These are phyloP conservation scores for Rhizopogon sp. DNA, from an alignment of 768 basidiomycete genomes.

Conservation along the genomic window DNA sequence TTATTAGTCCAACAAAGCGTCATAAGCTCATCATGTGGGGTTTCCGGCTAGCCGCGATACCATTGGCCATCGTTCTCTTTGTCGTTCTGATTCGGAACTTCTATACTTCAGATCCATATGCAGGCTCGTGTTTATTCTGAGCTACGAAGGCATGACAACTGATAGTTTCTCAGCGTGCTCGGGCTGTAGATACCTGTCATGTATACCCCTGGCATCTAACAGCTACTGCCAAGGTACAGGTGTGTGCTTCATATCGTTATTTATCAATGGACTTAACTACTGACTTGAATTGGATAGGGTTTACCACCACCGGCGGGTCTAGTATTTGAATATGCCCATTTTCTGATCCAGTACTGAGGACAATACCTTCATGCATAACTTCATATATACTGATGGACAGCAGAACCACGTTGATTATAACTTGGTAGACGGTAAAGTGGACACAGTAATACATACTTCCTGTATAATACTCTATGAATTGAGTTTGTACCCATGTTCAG, in stretches of 20 bases:
- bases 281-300: conserved; percentile 13
- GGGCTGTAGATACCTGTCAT: conserved; percentile 87
- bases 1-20: conserved; percentile 74
- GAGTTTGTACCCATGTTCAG: too few species aligned
- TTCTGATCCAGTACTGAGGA: neutral
- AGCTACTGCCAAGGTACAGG: conserved; percentile 57
- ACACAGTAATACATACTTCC: too few species aligned
- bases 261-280: neutral
- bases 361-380: neutral
- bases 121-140: conserved; percentile 42
- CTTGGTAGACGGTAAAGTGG: neutral
- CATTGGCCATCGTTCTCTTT: conserved; percentile 73
- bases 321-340: conserved; percentile 15
- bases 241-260: conserved; percentile 4
- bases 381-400: conserved; percentile 1
- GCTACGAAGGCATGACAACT: neutral
- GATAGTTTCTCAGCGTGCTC: conserved; percentile 54
- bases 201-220: conserved; percentile 74
- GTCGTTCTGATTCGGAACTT: conserved; percentile 85
- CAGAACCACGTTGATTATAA: neutral
- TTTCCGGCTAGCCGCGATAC: conserved; percentile 69
- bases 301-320: conserved; percentile 25
- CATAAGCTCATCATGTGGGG: conserved; percentile 70
- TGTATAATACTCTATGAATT: too few species aligned
- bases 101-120: conserved; percentile 82